phyloP scores from a whole-genome alignment of 2,329 filamentous ascomycete genomes.

The Phialophora chinensis region DNA sequence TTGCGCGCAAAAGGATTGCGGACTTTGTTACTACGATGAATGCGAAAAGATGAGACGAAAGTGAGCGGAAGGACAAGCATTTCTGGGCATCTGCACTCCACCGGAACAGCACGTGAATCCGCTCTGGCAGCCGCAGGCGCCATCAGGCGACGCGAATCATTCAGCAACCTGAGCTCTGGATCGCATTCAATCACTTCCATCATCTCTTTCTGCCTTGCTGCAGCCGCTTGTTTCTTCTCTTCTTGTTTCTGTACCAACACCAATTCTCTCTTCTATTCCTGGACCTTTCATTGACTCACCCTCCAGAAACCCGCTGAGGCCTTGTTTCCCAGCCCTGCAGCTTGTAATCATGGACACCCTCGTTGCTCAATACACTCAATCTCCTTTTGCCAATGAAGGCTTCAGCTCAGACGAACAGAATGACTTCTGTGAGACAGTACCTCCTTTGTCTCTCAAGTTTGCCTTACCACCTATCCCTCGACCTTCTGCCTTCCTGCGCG shows the following conservation, averaged over 20 bases:
- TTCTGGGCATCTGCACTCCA: background rate
- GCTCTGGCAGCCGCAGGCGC: slow-evolving; percentile 11
- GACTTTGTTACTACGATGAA: background rate
- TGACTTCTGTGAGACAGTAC: slow-evolving; percentile 72
- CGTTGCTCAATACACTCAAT: slow-evolving; percentile 87
- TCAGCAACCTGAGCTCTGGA: slow-evolving; percentile 6
- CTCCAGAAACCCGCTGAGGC: background rate
- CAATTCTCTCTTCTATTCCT: slow-evolving; percentile 14
- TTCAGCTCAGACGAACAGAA: slow-evolving; percentile 75
- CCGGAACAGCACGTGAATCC: background rate
- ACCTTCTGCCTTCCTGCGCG: slow-evolving; percentile 93
- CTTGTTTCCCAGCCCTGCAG: slow-evolving; percentile 3
- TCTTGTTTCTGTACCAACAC: slow-evolving; percentile 25
- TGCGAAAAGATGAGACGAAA: background rate
- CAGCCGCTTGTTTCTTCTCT: slow-evolving; percentile 12
- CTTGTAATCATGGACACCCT: slow-evolving; percentile 78
- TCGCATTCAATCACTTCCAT: slow-evolving; percentile 14
- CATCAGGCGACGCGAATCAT: slow-evolving; percentile 16
- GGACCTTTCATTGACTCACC: background rate
- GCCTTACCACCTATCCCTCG: slow-evolving; percentile 83
- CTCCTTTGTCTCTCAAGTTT: slow-evolving; percentile 88
- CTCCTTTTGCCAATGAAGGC: slow-evolving; percentile 74
- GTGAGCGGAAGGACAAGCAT: background rate
- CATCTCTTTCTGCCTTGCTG: slow-evolving; percentile 19
- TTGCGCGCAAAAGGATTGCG: background rate